Base-by-base conservation (phyloP, 2,329 filamentous ascomycete species). In the Colletotrichum sansevieriae region DNA sequence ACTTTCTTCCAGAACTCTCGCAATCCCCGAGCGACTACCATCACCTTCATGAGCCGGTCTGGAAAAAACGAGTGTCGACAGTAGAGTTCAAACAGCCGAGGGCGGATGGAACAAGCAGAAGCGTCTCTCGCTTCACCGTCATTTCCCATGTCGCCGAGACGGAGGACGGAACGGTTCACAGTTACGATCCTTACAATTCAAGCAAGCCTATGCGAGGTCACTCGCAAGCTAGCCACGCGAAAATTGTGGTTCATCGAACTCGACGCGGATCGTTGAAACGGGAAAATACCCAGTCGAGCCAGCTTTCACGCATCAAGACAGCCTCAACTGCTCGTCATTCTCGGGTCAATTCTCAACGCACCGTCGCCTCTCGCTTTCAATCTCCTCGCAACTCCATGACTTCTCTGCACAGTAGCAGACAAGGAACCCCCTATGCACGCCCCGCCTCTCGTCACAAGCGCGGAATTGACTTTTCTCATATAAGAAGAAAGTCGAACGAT, bases 21-120 rank as follows among this genome's bases (percentile, higher is more conserved):
- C 92, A 96, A 76, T 97, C 95, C 1, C 87, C 91, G 64, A 97
- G 94, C 78, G 95, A 98, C 75, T 96, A 97, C 74, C 95, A 98
- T 75, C 94, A 97, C 75, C 87, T 92, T 43, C 85, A 84, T 64
- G 87, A 88, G 11, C 79, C 82, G 0, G 80, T 83, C 33, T 87
- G 88, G 83, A 86, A 84, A 71, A 89, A 87, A 74, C 85, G 87
- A 52, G 83, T 89, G 56, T 89, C 88, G 0, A 91, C 89, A 0
- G 85, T 87, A 70, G 83, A 90, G 71, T 91, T 91, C 74, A 81
- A 82, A 2, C 81, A 84, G 59, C 76, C 79, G 59, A 81, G 77
- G 33, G 76, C 74, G 37, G 83, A 81, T 63, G 84, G 85, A 3
- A 83, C 86, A 71, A 83, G 83, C 25, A 82, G 87, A 59, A 86